Percentiles rank a stretch among this genome's conserved stretches.
Conservation (phyloP, 176 grass and related monocot species). For the Ananas comosus region DNA sequence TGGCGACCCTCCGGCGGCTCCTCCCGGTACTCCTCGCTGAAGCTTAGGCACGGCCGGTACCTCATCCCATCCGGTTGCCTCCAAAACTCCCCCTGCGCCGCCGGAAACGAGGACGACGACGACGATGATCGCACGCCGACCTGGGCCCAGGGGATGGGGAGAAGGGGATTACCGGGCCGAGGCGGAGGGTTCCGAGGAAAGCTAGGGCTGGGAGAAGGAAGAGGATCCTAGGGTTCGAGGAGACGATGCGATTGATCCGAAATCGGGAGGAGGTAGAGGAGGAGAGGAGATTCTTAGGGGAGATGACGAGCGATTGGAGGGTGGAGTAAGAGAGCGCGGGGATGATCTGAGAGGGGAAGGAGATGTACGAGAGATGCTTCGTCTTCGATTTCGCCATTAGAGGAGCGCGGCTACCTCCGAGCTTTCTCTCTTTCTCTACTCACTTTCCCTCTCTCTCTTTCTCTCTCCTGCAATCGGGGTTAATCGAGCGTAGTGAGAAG, state of each 20-base stretch:
- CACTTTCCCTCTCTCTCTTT: too few relatives aligned
- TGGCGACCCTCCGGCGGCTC: neutral
- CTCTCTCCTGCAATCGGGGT: too few relatives aligned
- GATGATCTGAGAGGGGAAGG: constrained; percentile 29
- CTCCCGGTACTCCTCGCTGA: constrained; percentile 34
- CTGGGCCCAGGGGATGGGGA: constrained; percentile 12
- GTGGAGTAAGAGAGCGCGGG: constrained; percentile 14
- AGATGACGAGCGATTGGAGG: constrained; percentile 9
- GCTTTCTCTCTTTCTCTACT: neutral
- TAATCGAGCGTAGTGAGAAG: too few relatives aligned
- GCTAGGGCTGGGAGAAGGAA: constrained; percentile 17
- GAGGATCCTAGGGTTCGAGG: constrained; percentile 13
- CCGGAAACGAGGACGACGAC: neutral
- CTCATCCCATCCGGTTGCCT: constrained; percentile 36
- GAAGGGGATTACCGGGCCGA: constrained; percentile 27
- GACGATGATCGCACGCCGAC: neutral
- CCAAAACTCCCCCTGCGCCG: constrained; percentile 29
- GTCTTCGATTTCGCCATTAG: constrained; percentile 24
- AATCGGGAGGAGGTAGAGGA: neutral
- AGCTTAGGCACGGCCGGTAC: constrained; percentile 33
- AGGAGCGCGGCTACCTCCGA: neutral
- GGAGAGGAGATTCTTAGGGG: constrained; percentile 6
- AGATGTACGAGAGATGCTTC: constrained; percentile 29
- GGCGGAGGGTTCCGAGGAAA: constrained; percentile 18
- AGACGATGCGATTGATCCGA: neutral